Conservation (phyloP, 2,329 filamentous ascomycete genomes). For the Pseudopyrenochaeta lycopersici region DNA sequence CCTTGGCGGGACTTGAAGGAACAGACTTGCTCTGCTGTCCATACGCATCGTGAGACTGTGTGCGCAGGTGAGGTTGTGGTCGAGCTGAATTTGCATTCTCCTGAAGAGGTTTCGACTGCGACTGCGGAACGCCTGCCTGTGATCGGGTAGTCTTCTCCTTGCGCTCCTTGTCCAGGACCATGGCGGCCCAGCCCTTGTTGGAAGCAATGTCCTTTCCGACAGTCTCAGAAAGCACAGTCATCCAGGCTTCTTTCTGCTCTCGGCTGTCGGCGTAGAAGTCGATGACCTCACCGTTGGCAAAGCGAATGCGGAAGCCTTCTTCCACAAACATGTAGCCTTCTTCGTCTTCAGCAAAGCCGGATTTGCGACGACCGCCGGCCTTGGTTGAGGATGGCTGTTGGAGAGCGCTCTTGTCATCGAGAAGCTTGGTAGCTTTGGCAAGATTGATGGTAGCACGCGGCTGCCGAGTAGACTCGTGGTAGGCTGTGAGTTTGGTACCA, state of each 20-base stretch:
- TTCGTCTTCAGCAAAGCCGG: slow-evolving; percentile 96
- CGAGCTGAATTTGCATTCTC: slow-evolving; percentile 24
- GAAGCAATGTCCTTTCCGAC: slow-evolving; percentile 65
- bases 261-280: slow-evolving; percentile 96
- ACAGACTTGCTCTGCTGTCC: slow-evolving; percentile 28
- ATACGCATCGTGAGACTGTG: slow-evolving; percentile 40
- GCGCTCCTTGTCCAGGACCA: slow-evolving; percentile 62
- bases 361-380: slow-evolving; percentile 83
- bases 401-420: slow-evolving; percentile 87
- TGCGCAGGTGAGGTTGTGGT: slow-evolving; percentile 37
- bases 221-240: slow-evolving; percentile 81
- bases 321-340: slow-evolving; percentile 99
- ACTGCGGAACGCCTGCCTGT: slow-evolving; percentile 29
- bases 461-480: slow-evolving; percentile 93
- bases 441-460: slow-evolving; percentile 97
- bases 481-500: slow-evolving; percentile 91
- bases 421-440: slow-evolving; percentile 88
- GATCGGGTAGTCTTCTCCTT: slow-evolving; percentile 39
- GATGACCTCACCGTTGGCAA: slow-evolving; percentile 97
- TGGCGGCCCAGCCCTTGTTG: slow-evolving; percentile 68
- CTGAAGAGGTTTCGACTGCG: slow-evolving; percentile 31
- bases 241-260: slow-evolving; percentile 91
- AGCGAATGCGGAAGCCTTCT: slow-evolving; percentile 97
- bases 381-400: slow-evolving; percentile 81
- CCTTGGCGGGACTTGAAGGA: slow-evolving; percentile 42